Evolutionary conservation across 495 filamentous ascomycete genomes (phyloP), one percentile per base, ranked within the genome.

Genomic region (Podospora anserina): DNA sequence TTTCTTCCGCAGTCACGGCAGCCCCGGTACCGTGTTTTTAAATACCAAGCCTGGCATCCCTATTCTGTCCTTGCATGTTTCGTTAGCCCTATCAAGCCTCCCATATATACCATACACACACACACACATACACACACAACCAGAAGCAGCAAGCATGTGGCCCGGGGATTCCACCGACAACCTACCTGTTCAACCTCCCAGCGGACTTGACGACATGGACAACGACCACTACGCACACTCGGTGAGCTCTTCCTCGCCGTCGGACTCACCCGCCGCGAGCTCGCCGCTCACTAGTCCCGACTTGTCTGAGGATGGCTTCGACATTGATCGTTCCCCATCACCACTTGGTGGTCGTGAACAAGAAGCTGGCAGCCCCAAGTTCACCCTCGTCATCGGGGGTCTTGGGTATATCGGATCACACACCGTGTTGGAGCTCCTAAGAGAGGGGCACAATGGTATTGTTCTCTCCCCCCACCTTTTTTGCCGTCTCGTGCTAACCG

Each of bases 381-480:
- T 72, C 75, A 85, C 88, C 65, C 81, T 89, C 20, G 86, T 89
- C 61, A 86, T 88, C 57, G 88, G 88, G n/a, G 88, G 88, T 9
- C 79, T 88, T 20, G 88, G 88, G 4, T 90, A 89, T 72, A 89
- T 90, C 70, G 88, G 88, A 66, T 87, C 84, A 61, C 88, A 89
- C 77, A 89, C 88, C 5, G 82, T 82, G 59, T 75, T 89, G 54
- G 88, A 90, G 72, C 77, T 90, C 44, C 80, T 90, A 60, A 86
- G 89, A 65, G 83, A 82, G 20, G 82, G 82, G 20, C 85, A 87
- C 76, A 88, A 89, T 75, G 86, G 74, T 72, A 34, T 7, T 23
- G 23, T 32, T 32, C 7, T 11, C 32, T 63, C 59, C 19, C n/a
- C 19, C 55, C 55, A 19, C 0, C 13, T 4, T 26, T 58, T 15